phyloP scores from a whole-genome alignment of 2,329 filamentous ascomycete species.

The Fusarium pseudograminearum region DNA sequence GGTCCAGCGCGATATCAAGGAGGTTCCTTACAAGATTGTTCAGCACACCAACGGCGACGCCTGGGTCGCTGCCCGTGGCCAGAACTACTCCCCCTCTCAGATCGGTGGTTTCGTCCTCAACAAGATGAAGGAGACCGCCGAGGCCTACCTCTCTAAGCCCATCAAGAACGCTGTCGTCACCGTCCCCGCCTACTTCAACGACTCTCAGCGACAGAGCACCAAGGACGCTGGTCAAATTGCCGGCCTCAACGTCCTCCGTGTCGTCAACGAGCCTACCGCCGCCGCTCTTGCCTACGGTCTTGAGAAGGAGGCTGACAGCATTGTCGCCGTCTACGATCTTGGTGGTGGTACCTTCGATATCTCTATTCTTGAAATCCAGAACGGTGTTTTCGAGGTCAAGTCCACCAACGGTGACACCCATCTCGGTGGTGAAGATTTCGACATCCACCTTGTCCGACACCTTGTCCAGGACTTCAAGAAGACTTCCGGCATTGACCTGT shows the following conservation, averaged over 20 bases:
- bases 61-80: conserved; percentile 91
- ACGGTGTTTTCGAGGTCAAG: conserved; percentile 98
- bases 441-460: conserved; percentile 93
- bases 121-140: conserved; percentile 99
- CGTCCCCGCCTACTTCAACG: conserved; percentile 98
- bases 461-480: conserved; percentile 97
- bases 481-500: conserved; percentile 90
- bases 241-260: conserved; percentile 95
- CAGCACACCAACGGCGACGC: conserved; percentile 97
- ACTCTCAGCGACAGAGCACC: conserved; percentile 96
- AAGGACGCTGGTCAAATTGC: conserved; percentile 98
- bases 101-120: conserved; percentile 95
- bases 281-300: conserved; percentile 96
- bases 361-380: conserved; percentile 96
- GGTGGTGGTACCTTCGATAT: conserved; percentile 99
- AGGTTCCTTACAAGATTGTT: conserved; percentile 98
- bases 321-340: conserved; percentile 97
- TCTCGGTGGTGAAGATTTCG: conserved; percentile 97
- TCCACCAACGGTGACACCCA: conserved; percentile 99
- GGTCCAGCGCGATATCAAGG: conserved; percentile 96
- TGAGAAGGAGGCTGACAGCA: conserved; percentile 90
- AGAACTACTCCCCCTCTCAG: conserved; percentile 98
- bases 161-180: conserved; percentile 98
- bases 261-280: conserved; percentile 97
- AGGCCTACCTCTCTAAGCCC: conserved; percentile 89